phyloP scores from a whole-genome alignment of 495 filamentous ascomycete genomes.

The Penicillium coprophilum region DNA sequence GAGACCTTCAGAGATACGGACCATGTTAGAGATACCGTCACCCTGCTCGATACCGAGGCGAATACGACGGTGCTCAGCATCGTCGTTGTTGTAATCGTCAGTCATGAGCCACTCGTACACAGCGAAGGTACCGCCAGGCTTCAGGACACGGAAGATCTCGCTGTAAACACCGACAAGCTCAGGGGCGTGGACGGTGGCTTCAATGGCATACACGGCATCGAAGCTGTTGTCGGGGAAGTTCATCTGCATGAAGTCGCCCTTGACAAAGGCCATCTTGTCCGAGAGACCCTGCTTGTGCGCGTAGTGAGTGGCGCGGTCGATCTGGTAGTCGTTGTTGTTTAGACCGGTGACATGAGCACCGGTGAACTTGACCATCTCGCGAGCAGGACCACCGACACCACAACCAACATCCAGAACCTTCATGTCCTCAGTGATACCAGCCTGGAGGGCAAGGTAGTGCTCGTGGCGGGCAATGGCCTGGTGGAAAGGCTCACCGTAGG shows the following conservation, averaged over 20 bases:
- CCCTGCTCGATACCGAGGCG: slow-evolving; percentile 95
- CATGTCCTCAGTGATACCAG: slow-evolving; percentile 83
- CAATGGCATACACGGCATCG: slow-evolving; percentile 97
- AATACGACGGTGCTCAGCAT: slow-evolving; percentile 84
- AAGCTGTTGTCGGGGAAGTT: slow-evolving; percentile 87
- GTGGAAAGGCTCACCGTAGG: slow-evolving; percentile 80
- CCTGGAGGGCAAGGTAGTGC: slow-evolving; percentile 92
- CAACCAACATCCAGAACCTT: slow-evolving; percentile 95
- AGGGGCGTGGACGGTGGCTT: slow-evolving; percentile 95
- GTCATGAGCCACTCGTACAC: slow-evolving; percentile 99
- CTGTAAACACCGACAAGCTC: slow-evolving; percentile 91
- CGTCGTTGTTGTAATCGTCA: slow-evolving; percentile 86
- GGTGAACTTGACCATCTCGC: slow-evolving; percentile 95
- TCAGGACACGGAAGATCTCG: slow-evolving; percentile 92
- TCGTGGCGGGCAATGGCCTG: slow-evolving; percentile 97
- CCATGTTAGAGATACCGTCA: slow-evolving; percentile 98
- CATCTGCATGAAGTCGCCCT: slow-evolving; percentile 99
- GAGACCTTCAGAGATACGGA: slow-evolving; percentile 79
- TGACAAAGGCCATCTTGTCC: slow-evolving; percentile 81
- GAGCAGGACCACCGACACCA: slow-evolving; percentile 94
- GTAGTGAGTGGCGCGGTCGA: slow-evolving; percentile 87
- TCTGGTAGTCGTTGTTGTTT: slow-evolving; percentile 99
- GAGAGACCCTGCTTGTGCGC: slow-evolving; percentile 77
- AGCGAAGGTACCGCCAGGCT: slow-evolving; percentile 94
- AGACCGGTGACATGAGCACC: slow-evolving; percentile 85